phyloP scores from a whole-genome alignment of 495 filamentous ascomycete genomes.

The Neurospora sp. region DNA sequence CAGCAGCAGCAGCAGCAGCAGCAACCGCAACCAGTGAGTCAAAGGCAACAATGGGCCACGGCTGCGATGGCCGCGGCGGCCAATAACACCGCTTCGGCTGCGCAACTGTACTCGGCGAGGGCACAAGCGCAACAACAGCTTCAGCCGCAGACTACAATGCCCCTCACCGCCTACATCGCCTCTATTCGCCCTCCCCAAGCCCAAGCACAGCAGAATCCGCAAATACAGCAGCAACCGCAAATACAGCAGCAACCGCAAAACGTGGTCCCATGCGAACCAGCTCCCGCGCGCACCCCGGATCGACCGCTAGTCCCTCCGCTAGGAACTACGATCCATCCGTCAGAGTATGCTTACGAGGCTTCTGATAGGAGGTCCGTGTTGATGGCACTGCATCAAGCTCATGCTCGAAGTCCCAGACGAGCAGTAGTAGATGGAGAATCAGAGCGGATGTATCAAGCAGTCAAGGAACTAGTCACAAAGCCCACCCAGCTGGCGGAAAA shows the following conservation, averaged over 20 bases:
- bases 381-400: conserved; percentile 46
- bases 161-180: not conserved
- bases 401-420: conserved; percentile 46
- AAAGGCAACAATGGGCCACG: not conserved
- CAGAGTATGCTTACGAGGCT: conserved; percentile 28
- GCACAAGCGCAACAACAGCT: not conserved
- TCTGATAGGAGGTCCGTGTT: conserved; percentile 35
- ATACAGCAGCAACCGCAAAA: not conserved
- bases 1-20: not conserved
- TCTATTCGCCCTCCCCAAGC: not conserved
- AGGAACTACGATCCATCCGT: conserved; percentile 6
- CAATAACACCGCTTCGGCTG: not conserved
- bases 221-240: not conserved
- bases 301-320: not conserved
- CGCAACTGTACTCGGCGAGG: not conserved
- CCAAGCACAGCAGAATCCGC: not conserved
- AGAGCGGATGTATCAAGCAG: conserved; percentile 38
- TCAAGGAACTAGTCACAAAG: conserved; percentile 31
- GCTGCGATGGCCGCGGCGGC: not conserved
- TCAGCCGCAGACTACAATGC: not conserved
- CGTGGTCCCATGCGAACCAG: not conserved
- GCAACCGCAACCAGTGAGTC: not conserved
- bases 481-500: conserved; percentile 29
- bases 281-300: not conserved
- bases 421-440: conserved; percentile 15